Evolutionary conservation across 192 early-diverging fungal genomes (phyloP), one percentile per base, ranked within the genome.

Genomic region (Backusella australiensis): DNA sequence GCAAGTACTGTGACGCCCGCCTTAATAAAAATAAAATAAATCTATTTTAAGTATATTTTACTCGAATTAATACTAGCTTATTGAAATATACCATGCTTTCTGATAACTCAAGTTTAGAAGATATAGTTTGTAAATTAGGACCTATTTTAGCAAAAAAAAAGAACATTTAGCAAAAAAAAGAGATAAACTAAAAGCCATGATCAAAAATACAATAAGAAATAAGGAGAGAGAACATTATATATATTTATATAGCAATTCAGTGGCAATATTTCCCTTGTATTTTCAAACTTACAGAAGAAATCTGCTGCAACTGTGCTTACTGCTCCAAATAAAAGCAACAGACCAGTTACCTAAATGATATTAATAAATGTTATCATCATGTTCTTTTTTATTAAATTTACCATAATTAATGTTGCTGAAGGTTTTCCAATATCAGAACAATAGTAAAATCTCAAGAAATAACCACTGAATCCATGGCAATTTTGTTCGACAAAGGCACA

Each of bases 71-170:
- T 39, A 75, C 34, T 52, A 35, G 35, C 23, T 23, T 46, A 36
- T 41, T 36, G 9, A 53, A 32, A 79, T 69, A 70, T 83, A 84
- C 87, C 83, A 98, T 87, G 69, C 92, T 93, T 77, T 99, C 96
- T 12, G 94, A 93, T 65, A 99, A 76, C 34, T 85, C 81, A 32
- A 99, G 76, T 72, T 89, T 86, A 56, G 86, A 82, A 7, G 94
- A 85, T 67, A 97, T 91, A 0, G 91, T 91, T 73, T 86, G 89
- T 67, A 98, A 87, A 75, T 96, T 97, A 9, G 95, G 92, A 67
- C 89, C 85, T 86, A 80, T 59, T 68, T 73, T 8, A 72, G 59
- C 38, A 71, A 35, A 21, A 67, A 1, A 69, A 17, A 1, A 26
- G 6, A 46, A n/a, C 41, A 23, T 44, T 6, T 6, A 53, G 42